These are phyloP conservation scores for sweet orange (Citrus sinensis) DNA, from an alignment of 345 rosid species.

Conservation along the genomic window DNA sequence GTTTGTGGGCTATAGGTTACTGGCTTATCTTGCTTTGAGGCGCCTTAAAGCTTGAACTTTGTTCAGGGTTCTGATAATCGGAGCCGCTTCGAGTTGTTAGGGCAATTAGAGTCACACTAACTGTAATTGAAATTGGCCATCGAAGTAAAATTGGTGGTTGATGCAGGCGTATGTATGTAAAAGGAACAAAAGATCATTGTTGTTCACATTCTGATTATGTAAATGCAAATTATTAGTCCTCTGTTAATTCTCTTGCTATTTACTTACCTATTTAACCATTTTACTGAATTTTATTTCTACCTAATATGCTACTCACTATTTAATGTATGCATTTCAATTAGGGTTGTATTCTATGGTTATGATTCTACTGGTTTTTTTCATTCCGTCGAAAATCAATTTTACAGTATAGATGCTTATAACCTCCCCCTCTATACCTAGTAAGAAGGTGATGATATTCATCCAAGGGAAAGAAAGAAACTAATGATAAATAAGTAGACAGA, in stretches of 20 bases:
- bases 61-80: background rate
- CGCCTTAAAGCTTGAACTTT: conserved; percentile 41
- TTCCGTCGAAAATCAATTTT: no score
- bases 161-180: background rate
- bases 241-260: background rate
- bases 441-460: background rate
- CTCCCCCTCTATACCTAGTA: no score
- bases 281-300: background rate
- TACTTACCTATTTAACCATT: conserved; percentile 3
- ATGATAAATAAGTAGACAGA: background rate
- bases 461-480: background rate
- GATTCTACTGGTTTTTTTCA: no score
- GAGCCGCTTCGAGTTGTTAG: background rate
- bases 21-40: conserved; percentile 81
- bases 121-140: background rate
- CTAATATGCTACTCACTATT: background rate
- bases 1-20: conserved; percentile 75
- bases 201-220: background rate
- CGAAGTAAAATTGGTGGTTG: background rate
- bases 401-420: no score
- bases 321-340: no score
- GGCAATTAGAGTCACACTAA: background rate
- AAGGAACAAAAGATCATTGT: background rate
- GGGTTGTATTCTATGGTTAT: no score
- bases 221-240: background rate